Conservation (phyloP, 768 basidiomycete genomes). For the Boletus subcaerulescens region DNA sequence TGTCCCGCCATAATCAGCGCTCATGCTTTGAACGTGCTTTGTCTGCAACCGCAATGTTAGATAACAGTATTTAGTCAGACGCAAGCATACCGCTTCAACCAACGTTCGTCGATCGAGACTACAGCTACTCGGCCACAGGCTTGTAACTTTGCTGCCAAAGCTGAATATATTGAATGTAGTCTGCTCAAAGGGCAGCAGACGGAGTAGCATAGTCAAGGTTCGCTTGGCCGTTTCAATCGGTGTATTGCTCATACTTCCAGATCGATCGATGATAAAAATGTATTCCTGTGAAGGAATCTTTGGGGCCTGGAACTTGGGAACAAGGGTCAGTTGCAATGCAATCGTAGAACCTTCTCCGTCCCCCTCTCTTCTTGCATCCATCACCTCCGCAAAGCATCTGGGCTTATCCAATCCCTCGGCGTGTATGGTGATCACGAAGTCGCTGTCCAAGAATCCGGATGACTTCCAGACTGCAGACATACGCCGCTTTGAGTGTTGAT, state of each 20-base stretch:
- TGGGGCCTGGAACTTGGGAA: constrained; percentile 48
- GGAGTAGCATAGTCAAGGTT: constrained; percentile 46
- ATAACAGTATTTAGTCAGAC: not conserved
- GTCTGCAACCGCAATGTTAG: constrained; percentile 33
- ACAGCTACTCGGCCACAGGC: constrained; percentile 38
- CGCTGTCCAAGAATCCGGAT: constrained; percentile 39
- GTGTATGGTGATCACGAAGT: constrained; percentile 51
- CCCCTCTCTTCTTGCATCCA: constrained; percentile 11
- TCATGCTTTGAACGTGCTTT: constrained; percentile 38
- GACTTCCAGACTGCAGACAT: constrained; percentile 41
- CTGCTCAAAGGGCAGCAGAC: constrained; percentile 41
- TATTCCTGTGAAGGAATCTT: constrained; percentile 49
- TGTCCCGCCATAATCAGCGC: constrained; percentile 49
- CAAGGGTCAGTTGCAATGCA: constrained; percentile 53
- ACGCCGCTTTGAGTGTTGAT: constrained; percentile 38
- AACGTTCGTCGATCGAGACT: constrained; percentile 33
- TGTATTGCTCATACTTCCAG: constrained; percentile 46
- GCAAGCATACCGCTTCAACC: constrained; percentile 33
- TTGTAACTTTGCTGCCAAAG: constrained; percentile 37
- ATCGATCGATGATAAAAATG: constrained; percentile 59
- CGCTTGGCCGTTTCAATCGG: constrained; percentile 47
- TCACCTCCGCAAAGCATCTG: constrained; percentile 53
- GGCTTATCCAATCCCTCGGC: constrained; percentile 51
- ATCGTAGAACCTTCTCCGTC: constrained; percentile 28
- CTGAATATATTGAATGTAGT: constrained; percentile 58